Evolutionary conservation across 306 rosid species (phyloP).

Genomic region (Purshia tridentata): DNA sequence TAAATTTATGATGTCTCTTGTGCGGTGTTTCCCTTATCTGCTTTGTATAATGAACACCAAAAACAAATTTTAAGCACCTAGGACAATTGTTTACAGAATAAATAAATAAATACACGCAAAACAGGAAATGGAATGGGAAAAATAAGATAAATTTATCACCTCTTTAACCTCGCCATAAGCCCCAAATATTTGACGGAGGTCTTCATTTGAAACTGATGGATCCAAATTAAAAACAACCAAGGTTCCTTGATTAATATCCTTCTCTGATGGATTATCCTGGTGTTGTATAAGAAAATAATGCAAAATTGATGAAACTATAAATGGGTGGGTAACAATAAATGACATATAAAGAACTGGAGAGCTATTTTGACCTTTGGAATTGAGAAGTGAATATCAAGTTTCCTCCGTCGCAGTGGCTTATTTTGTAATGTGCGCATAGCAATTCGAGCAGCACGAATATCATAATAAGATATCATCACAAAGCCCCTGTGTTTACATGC

Average conservation of each 20-base stretch:
- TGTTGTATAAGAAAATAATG: constrained; percentile 16
- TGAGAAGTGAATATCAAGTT: constrained; percentile 94
- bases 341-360: constrained; percentile 14
- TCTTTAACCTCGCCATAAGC: constrained; percentile 92
- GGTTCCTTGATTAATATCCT: constrained; percentile 92
- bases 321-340: constrained; percentile 7
- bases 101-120: neutral
- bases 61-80: constrained; percentile 9
- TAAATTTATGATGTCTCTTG: constrained; percentile 87
- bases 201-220: constrained; percentile 87
- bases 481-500: constrained; percentile 93
- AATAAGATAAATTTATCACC: constrained; percentile 45
- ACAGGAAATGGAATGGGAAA: neutral
- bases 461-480: constrained; percentile 96
- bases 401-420: constrained; percentile 86
- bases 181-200: constrained; percentile 86
- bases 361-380: constrained; percentile 72
- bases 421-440: constrained; percentile 92
- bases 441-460: constrained; percentile 92
- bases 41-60: constrained; percentile 27
- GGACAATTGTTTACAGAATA: neutral
- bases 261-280: constrained; percentile 92
- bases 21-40: constrained; percentile 98
- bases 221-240: constrained; percentile 93
- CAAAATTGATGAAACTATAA: constrained; percentile 7